A percentile compares a stretch with the other conserved stretches of the same genome.
Evolutionary conservation across 2,329 filamentous ascomycete species (phyloP).

Genomic region (Ascochyta lentis): DNA sequence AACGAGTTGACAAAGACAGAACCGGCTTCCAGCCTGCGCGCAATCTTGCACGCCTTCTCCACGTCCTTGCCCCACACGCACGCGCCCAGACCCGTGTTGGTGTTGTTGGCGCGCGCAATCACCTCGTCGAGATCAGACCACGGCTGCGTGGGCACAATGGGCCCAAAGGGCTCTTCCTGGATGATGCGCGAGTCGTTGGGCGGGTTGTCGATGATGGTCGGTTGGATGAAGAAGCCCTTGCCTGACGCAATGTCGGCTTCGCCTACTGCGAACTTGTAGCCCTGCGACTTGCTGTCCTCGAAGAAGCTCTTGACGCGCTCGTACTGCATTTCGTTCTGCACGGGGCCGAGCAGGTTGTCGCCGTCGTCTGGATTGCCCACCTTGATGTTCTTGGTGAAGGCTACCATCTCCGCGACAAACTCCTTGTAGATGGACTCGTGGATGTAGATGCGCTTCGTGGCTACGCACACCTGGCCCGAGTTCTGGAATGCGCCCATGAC

Average conservation of each 20-base stretch:
- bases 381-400: constrained; percentile 54
- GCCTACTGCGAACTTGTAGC: constrained; percentile 62
- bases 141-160: constrained; percentile 69
- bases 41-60: constrained; percentile 57
- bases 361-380: constrained; percentile 50
- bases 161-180: constrained; percentile 68
- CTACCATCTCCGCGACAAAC: constrained; percentile 51
- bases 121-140: constrained; percentile 65
- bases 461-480: constrained; percentile 58
- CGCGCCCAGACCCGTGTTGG: constrained; percentile 59
- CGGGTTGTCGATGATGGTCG: constrained; percentile 66
- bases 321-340: constrained; percentile 71
- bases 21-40: constrained; percentile 59
- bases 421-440: constrained; percentile 49
- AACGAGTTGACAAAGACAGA: constrained; percentile 63
- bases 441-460: constrained; percentile 48
- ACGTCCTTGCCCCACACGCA: constrained; percentile 57
- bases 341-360: constrained; percentile 62
- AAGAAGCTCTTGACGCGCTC: constrained; percentile 65
- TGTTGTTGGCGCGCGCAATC: constrained; percentile 57
- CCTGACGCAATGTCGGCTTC: constrained; percentile 39
- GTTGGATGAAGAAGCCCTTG: constrained; percentile 65
- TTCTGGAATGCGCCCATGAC: constrained; percentile 62
- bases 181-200: constrained; percentile 64
- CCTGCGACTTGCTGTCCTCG: constrained; percentile 61